Base-by-base conservation (phyloP, 2,329 filamentous ascomycete genomes). In the Fusarium miscanthi region DNA sequence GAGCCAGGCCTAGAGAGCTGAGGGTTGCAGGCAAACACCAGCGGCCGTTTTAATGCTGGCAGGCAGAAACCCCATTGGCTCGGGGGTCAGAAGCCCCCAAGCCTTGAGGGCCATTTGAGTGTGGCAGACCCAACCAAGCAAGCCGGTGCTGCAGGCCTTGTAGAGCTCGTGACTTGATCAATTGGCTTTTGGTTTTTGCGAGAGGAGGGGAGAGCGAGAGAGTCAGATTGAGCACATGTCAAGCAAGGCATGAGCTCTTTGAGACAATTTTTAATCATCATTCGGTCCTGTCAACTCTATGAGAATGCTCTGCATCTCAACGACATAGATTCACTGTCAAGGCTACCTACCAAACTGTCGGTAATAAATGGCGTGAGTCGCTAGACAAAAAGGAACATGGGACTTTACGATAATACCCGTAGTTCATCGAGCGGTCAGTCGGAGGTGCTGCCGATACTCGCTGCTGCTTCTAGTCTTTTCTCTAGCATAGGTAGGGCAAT, bases 131-230 rank as follows among this genome's bases (percentile, higher is more conserved):
- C 23, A 45, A 54, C 37, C 49, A 45, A 63, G 49, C 30, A 45
- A 63, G 58, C 51, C 51, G 63, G 59, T 33, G 21, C 37, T 68
- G 59, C 70, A 73, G 70, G 40, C 30, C 68, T 63, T 67, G 53
- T 41, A 67, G 46, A 41, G 70, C 70, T 66, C 70, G 70, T 73
- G 70, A 73, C 66, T 58, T 61, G 56, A 46, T 60, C 37, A 62
- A 67, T 67, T 53, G 64, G 64, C 27, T 56, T 62, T 54, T 33
- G 38, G 16, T 13, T 49, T 62, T 48, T 49, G 41, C 38, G 38
- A 37, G 30, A 38, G 35, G 27, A 40, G 41, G 31, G 7, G 14
- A 31, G 23, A 25, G 23, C 5, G 27, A 38, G 38, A 61, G 37
- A 61, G 43, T 35, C 23, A 59, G 52, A 41, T 10, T 40, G 53